Conservation (phyloP, 495 filamentous ascomycete species). For the Neurospora tetraspora region DNA sequence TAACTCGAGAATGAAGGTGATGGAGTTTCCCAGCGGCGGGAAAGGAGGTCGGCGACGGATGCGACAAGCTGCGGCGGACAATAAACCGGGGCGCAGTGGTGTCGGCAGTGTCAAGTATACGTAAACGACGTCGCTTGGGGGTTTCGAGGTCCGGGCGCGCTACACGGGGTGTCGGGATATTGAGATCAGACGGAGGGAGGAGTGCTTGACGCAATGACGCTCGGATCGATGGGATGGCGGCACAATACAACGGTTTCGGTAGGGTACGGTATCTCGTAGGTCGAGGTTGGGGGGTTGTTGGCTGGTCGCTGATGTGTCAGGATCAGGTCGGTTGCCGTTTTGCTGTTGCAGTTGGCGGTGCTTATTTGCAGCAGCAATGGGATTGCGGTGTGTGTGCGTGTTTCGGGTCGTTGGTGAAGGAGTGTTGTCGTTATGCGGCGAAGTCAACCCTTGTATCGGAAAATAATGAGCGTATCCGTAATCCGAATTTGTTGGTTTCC, state of each 20-base stretch:
- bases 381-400: neutral
- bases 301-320: neutral
- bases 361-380: neutral
- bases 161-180: constrained; percentile 1
- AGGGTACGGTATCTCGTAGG: neutral
- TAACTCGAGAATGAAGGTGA: neutral
- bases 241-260: neutral
- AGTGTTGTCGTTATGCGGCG: neutral
- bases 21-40: neutral
- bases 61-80: neutral
- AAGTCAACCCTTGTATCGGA: neutral
- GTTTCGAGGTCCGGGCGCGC: constrained; percentile 18
- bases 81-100: neutral
- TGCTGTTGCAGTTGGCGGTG: neutral
- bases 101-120: neutral
- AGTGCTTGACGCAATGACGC: neutral
- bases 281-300: neutral
- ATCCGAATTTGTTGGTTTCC: neutral
- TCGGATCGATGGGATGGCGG: neutral
- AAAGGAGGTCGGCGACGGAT: neutral
- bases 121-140: neutral
- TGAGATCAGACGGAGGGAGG: neutral
- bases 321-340: neutral
- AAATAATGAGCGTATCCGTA: neutral
- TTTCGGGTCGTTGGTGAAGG: neutral